Conservation (phyloP, 2,329 filamentous ascomycete species). For the Penicillium sp. region DNA sequence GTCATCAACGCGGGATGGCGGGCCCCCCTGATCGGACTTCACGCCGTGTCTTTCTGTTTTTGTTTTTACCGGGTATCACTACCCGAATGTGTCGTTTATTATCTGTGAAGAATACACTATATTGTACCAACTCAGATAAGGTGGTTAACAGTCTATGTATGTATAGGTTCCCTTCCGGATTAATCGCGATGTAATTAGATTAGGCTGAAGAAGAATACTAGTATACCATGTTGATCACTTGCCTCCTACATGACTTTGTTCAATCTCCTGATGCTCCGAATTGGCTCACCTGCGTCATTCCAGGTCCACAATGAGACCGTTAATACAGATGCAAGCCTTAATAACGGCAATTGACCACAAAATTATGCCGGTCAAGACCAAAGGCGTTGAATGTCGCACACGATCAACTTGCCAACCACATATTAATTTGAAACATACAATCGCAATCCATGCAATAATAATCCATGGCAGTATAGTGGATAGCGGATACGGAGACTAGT, state of each 20-base stretch:
- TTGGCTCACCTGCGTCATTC: background rate
- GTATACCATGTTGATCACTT: background rate
- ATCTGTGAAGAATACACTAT: background rate
- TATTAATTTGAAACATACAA: conserved; percentile 1
- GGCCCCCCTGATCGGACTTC: conserved; percentile 16
- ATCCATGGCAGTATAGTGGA: background rate
- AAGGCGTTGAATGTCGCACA: background rate
- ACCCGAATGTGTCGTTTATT: background rate
- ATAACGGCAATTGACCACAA: background rate
- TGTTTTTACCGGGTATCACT: background rate
- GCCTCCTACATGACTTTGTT: background rate
- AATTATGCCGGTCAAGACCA: background rate
- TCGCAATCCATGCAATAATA: background rate
- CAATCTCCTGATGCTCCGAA: background rate
- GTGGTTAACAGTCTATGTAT: no score
- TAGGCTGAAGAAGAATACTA: background rate
- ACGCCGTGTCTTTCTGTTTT: conserved; percentile 4
- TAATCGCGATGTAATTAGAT: background rate
- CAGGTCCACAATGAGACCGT: background rate
- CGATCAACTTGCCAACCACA: background rate
- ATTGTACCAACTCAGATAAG: background rate
- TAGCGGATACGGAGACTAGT: background rate
- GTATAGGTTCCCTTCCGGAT: background rate
- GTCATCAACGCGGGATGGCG: conserved; percentile 18
- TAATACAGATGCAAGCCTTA: background rate